phyloP scores from a whole-genome alignment of 192 early-diverging fungal genomes.

The Pecoramyces ruminantium region DNA sequence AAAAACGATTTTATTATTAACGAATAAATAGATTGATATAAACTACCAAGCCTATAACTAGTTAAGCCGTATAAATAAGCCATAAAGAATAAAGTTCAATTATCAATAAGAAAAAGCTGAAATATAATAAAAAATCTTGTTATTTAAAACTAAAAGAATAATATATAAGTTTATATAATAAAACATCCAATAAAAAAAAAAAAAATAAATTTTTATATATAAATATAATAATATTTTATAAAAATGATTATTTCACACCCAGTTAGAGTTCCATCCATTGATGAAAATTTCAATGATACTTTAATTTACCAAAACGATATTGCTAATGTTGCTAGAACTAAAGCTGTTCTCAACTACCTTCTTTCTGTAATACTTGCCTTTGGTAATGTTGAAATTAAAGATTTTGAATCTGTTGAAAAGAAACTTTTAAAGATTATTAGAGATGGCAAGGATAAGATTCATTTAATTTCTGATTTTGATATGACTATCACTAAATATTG shows the following conservation, averaged over 20 bases:
- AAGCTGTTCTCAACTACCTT: neutral
- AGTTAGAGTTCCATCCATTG: neutral
- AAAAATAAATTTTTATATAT: no score
- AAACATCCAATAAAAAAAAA: no score
- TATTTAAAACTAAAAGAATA: no score
- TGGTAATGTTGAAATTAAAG: slow-evolving; percentile 7
- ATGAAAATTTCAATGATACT: neutral
- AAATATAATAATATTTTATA: neutral
- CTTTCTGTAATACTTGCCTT: neutral
- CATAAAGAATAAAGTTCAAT: no score
- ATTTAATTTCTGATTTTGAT: slow-evolving; percentile 53
- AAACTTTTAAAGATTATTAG: slow-evolving; percentile 29
- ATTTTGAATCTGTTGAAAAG: slow-evolving; percentile 9
- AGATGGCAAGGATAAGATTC: slow-evolving; percentile 25
- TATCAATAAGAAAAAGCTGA: no score
- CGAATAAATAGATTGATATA: no score
- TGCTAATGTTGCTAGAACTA: neutral
- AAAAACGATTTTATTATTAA: no score
- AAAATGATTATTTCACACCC: neutral
- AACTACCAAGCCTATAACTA: no score
- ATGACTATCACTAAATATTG: slow-evolving; percentile 48
- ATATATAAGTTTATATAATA: no score
- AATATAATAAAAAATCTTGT: no score
- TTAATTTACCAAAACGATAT: neutral
- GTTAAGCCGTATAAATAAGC: no score